Base-by-base conservation (phyloP, 768 basidiomycete species). In the Rhizopogon vulgaris region DNA sequence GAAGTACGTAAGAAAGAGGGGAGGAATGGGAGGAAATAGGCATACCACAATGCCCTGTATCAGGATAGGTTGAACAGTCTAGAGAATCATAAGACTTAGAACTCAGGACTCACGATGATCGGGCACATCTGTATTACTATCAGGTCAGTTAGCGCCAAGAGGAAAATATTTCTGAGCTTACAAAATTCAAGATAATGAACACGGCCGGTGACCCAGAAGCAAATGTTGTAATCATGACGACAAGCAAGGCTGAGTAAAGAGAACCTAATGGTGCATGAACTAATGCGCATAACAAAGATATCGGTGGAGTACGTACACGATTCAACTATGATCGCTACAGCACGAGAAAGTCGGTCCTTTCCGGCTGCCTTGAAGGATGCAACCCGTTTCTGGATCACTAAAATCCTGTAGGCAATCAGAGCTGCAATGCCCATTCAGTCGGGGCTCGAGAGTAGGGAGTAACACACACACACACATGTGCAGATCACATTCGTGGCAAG, bases 401-500 rank as follows among this genome's bases (percentile, higher is more conserved):
- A 65, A 22, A 65, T 58, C 22, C 52, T 54, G 37, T 52, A 62
- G 1, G 63, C 54, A 37, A 65, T 63, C 37, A 62, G 47, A 28
- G 58, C 63, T 65, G 38, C 10, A 11, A 5, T 38, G 17, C 41
- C n/a, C 22, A 37, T 27, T 49, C 7, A n/a, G 18, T 22, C n/a
- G 15, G 18, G 15, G 15, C 15, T 11, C 24, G 1, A 12, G 8
- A 14, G 9, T 4, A n/a, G n/a, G n/a, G n/a, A 14, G 41, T 4
- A 28, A n/a, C 11, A n/a, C 25, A 61, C 11, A 18, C 30, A 61
- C 64, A 39, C 25, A 65, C 64, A 12, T 12, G 63, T 61, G 53
- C 64, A 65, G 14, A 64, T 52, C 4, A 57, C 54, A 28, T 65
- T 65, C n/a, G 62, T 48, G 9, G 49, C 55, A 14, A 60, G 49